phyloP scores from a whole-genome alignment of 2,329 filamentous ascomycete species.

The Coleophoma eucalyptorum region DNA sequence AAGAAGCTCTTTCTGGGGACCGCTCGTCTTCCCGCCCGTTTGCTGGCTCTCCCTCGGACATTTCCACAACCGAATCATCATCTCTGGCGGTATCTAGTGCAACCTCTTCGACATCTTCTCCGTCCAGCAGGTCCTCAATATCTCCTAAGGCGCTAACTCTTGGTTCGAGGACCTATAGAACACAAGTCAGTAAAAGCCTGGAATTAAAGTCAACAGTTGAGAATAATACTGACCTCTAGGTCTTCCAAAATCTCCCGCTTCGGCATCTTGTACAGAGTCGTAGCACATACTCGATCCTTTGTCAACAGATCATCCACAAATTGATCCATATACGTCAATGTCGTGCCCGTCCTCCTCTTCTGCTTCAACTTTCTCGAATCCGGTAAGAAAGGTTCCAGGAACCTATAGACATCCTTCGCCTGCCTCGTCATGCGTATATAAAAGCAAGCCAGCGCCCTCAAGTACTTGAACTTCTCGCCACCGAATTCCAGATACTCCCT shows the following conservation, averaged over 20 bases:
- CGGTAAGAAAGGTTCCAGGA: conserved; percentile 76
- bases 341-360: conserved; percentile 69
- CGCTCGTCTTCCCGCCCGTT: too few relatives aligned
- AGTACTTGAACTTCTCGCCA: conserved; percentile 77
- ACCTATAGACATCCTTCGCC: conserved; percentile 74
- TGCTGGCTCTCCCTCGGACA: too few relatives aligned
- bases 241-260: conserved; percentile 81
- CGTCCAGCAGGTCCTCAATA: conserved; percentile 64
- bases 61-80: not conserved
- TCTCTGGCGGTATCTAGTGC: not conserved
- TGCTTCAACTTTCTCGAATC: conserved; percentile 82
- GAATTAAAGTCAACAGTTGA: too few relatives aligned
- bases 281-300: conserved; percentile 87
- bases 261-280: conserved; percentile 88
- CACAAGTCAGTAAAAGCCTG: too few relatives aligned
- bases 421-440: conserved; percentile 88
- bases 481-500: conserved; percentile 75
- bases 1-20: too few relatives aligned
- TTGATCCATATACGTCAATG: conserved; percentile 79
- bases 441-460: conserved; percentile 85
- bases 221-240: conserved; percentile 47
- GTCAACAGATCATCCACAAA: conserved; percentile 90
- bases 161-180: conserved; percentile 62
- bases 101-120: not conserved
- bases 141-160: conserved; percentile 80